Base-by-base conservation (phyloP, 2,329 filamentous ascomycete species). In the Trematosphaeria pertusa region DNA sequence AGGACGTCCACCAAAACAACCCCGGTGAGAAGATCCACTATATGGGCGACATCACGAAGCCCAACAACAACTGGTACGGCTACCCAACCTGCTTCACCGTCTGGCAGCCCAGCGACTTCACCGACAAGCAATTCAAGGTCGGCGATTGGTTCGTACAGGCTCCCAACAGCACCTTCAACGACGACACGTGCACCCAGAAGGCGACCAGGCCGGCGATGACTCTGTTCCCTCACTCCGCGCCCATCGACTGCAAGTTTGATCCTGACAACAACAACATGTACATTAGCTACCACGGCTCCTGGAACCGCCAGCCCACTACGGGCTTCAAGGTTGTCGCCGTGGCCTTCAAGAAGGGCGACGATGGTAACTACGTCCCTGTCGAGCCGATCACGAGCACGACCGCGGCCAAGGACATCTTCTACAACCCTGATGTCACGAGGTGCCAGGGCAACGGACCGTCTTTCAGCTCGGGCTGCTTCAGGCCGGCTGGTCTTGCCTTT, bases 21-120 rank as follows among this genome's bases (percentile, higher is more conserved):
- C 87, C 87, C 0, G 87, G 78, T 20, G 87, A 91, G 65, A 86
- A 90, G 71, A 74, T 91, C 59, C 89, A 90, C 70, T 88, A 82
- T 67, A 82, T 87, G 53, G 86, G 87, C 5, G 76, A 78, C 36
- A 77, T 78, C 1, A 46, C 58, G 12, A 62, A 56, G 40, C 59
- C 63, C 28, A 72, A 79, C 67, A 74, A 73, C 46, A 64, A 69
- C 11, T 88, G 88, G 71, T 87, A 86, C 62, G 87, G 87, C 12
- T 91, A 89, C 61, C 87, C 88, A 2, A 71, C 77, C 43, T 91
- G 87, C 73, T 87, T 86, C 59, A 77, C 86, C 0, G 75, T 86
- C 15, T 89, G 86, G 86, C 75, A 81, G 46, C 78, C 81, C 0
- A 62, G 71, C 30, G 69, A 73, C 35, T 70, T 80, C 65, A 73